Conservation (phyloP, 1,284 basidiomycete species). For the Boletus smithii region DNA sequence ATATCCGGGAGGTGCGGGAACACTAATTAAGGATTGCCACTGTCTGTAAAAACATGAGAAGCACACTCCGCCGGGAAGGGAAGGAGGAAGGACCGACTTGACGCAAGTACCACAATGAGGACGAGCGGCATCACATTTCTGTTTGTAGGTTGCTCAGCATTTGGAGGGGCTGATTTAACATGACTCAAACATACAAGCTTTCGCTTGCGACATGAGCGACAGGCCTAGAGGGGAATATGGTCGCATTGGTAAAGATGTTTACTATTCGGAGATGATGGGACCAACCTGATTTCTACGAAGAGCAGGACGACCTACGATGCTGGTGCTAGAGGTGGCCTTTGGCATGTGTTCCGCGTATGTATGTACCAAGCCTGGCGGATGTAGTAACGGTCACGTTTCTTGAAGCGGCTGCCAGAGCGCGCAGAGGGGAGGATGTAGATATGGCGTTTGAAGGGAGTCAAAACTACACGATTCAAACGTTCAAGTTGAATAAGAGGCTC, state of each 20-base stretch:
- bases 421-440: too few species aligned
- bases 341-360: conserved; percentile 54
- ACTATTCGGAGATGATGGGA: conserved; percentile 3
- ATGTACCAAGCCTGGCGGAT: conserved; percentile 3
- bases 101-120: conserved; percentile 80
- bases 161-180: not conserved
- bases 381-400: not conserved
- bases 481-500: not conserved
- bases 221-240: conserved; percentile 50
- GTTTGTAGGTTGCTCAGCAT: conserved; percentile 15
- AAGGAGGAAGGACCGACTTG: conserved; percentile 50
- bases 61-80: not conserved
- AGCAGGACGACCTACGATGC: conserved; percentile 48
- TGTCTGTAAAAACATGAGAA: conserved; percentile 44
- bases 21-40: conserved; percentile 75
- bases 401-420: not conserved
- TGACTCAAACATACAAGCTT: conserved; percentile 57
- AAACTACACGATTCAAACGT: not conserved
- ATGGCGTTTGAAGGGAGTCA: not conserved
- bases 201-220: conserved; percentile 73
- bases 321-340: conserved; percentile 43
- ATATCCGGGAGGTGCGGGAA: conserved; percentile 75
- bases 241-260: conserved; percentile 3
- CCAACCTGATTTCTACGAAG: conserved; percentile 75
- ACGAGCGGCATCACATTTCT: conserved; percentile 83